Conservation (phyloP, 1,139 yeast species). For the Arxiozyma bovina region DNA sequence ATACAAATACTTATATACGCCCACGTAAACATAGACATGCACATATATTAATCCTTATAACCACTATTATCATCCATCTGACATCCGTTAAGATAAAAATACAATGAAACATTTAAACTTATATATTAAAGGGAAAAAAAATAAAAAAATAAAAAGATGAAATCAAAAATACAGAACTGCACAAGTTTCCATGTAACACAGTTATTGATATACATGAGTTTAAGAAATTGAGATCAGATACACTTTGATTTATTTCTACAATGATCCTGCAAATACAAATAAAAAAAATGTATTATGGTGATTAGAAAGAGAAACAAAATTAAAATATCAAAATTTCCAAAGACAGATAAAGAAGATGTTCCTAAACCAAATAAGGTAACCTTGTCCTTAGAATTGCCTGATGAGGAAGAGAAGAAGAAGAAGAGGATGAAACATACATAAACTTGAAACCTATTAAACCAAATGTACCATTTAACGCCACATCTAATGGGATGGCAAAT, state of each 20-base stretch:
- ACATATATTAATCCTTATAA: no score
- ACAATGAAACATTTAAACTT: background rate
- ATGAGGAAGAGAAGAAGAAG: slow-evolving; percentile 2
- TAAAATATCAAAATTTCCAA: slow-evolving; percentile 1
- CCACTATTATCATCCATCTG: background rate
- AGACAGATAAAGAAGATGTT: background rate
- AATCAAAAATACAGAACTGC: no score
- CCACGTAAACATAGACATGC: background rate
- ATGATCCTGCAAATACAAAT: background rate
- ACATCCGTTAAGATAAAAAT: no score
- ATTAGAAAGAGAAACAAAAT: slow-evolving; percentile 9
- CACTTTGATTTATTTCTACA: background rate
- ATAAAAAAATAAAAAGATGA: no score
- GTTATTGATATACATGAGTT: background rate
- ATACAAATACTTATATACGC: background rate
- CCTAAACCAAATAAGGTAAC: background rate
- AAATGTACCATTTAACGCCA: background rate
- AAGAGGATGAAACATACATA: background rate
- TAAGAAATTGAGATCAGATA: background rate
- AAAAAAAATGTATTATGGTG: background rate
- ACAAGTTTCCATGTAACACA: no score
- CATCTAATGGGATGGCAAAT: background rate
- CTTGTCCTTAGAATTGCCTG: background rate
- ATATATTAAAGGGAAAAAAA: no score
- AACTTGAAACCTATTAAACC: background rate